Evolutionary conservation across 768 basidiomycete species (phyloP), one percentile per base, ranked within the genome.

Genomic region (Naganishia friedmannii): DNA sequence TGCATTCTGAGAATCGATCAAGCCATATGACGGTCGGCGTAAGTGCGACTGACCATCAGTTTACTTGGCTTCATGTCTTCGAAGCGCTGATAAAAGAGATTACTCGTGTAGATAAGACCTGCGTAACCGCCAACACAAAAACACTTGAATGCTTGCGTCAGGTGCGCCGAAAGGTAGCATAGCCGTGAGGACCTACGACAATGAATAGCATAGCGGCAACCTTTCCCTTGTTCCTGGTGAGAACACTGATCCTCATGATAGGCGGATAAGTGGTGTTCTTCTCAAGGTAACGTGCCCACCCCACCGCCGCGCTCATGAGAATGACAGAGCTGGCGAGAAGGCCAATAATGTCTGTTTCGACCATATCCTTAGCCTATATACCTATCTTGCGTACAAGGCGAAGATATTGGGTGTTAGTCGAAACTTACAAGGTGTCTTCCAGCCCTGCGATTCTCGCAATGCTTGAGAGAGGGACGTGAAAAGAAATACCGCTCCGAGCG

Each of bases 271-370:
- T 53, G 1, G 68, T 74, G 2, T 70, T 68, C 26, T 63, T 53
- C 72, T 89, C 89, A 28, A 91, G 82, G 74, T 84, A 84, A 65
- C 81, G 76, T 71, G 91, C 87, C 89, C 89, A 92, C 21, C 76
- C 67, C 23, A 87, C 54, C 81, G 91, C 92, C 0, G 80, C 53
- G 3, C 74, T 75, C 6, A 89, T 58, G n/a, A 90, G 74, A 23
- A 88, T n/a, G 3, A 90, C 78, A 0, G 88, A 88, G 23, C 88
- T 37, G 57, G 88, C 78, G 45, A 92, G 82, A 4, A 88, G 83
- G 0, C 83, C 86, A 53, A 90, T 86, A 70, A 92, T 89, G 76
- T 91, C 90, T 85, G 56, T 68, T 23, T 67, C 63, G 48, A 37
- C 39, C 13, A 13, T 23, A 4, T 51, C 23, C 48, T 51, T 12